A percentile compares a stretch with the other conserved stretches of the same genome.
These are phyloP conservation scores for Umbelopsis ramanniana DNA, from an alignment of 192 early-diverging fungal species.

Conservation along the genomic window DNA sequence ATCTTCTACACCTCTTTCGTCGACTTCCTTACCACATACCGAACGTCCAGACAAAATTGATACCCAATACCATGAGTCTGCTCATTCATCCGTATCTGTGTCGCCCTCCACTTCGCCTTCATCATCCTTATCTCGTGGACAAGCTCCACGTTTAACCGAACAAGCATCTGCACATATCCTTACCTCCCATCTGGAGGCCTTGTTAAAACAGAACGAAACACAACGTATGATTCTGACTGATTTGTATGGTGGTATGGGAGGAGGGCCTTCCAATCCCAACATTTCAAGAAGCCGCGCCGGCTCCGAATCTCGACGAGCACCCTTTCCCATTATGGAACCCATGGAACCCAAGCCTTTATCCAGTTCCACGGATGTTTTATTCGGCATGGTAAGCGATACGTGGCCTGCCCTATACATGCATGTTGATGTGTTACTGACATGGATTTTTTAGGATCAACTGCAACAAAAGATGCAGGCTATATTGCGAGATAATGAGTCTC, in stretches of 20 bases:
- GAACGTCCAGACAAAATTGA: not conserved
- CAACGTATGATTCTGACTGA: conserved; percentile 47
- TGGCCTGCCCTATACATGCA: not conserved
- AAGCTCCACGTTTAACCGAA: conserved; percentile 26
- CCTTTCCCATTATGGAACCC: conserved; percentile 1
- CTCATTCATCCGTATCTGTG: conserved; percentile 29
- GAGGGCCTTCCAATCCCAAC: not conserved
- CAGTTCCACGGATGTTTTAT: not conserved
- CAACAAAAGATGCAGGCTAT: conserved; percentile 23
- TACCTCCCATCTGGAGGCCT: conserved; percentile 40
- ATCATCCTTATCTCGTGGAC: conserved; percentile 41
- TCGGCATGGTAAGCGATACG: conserved; percentile 8
- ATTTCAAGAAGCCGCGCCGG: conserved; percentile 14
- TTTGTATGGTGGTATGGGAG: conserved; percentile 6
- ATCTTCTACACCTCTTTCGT: not conserved
- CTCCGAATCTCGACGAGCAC: conserved; percentile 13
- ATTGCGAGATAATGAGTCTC: conserved; percentile 27
- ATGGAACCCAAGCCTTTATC: conserved; percentile 6
- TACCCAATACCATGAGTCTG: conserved; percentile 19
- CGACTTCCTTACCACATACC: not conserved
- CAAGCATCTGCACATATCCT: conserved; percentile 31
- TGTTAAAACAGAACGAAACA: conserved; percentile 54
- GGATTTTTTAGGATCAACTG: conserved; percentile 6
- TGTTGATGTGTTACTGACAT: no score
- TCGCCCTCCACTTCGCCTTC: conserved; percentile 47